These are phyloP conservation scores for Cyberlindnera maritima DNA, from an alignment of 805 yeast species.

Conservation along the genomic window DNA sequence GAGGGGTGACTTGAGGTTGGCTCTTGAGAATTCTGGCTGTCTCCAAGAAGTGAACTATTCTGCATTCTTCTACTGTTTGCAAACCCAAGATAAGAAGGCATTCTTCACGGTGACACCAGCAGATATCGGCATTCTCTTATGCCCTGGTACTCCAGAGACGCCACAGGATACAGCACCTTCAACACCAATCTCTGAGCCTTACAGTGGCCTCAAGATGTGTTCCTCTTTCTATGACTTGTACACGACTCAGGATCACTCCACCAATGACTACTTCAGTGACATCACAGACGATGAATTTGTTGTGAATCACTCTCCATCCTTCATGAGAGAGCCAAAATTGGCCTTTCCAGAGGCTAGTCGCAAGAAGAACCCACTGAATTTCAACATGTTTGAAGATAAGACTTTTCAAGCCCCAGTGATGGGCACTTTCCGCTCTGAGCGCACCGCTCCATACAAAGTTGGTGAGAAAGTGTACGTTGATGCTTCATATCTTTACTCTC, in stretches of 20 bases:
- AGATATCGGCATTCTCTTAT: neutral
- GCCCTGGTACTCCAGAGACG: neutral
- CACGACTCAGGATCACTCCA: neutral
- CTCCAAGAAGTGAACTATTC: neutral
- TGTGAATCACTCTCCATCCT: neutral
- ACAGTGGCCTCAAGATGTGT: neutral
- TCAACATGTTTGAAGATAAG: neutral
- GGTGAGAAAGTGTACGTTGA: slow-evolving; percentile 8
- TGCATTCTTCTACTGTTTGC: neutral
- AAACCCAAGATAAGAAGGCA: neutral
- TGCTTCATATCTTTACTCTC: slow-evolving; percentile 2
- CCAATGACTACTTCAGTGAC: neutral
- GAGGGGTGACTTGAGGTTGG: neutral
- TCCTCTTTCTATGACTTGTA: neutral
- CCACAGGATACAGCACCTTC: neutral
- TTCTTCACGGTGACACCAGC: neutral
- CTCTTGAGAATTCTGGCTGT: neutral
- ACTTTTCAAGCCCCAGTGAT: neutral
- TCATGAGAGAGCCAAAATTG: neutral
- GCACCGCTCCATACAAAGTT: neutral
- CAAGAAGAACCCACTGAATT: neutral
- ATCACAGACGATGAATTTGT: neutral
- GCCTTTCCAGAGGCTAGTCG: neutral
- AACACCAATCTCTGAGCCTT: neutral
- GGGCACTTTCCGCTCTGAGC: neutral